phyloP scores from a whole-genome alignment of 495 filamentous ascomycete species.

The Penicillium goetzii region DNA sequence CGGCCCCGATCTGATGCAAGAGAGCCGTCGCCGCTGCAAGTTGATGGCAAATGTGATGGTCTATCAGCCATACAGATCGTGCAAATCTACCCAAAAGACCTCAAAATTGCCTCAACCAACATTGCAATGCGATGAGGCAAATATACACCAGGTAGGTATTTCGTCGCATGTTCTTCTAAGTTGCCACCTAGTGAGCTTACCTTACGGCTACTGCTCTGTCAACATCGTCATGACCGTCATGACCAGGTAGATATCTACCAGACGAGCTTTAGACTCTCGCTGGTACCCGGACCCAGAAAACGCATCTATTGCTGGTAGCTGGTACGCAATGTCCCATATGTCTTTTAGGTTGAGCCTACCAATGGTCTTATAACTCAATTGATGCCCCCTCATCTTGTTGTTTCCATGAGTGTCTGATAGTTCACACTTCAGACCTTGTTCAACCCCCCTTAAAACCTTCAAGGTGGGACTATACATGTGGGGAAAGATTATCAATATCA shows the following conservation, averaged over 20 bases:
- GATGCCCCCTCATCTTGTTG: conserved; percentile 2
- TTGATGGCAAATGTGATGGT: conserved; percentile 30
- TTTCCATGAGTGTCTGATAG: conserved; percentile 13
- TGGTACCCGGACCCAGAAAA: conserved; percentile 20
- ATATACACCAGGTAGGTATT: conserved; percentile 1
- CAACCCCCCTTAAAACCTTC: background rate
- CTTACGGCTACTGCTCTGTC: conserved; percentile 1
- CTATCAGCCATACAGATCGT: conserved; percentile 14
- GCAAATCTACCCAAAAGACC: conserved; percentile 16
- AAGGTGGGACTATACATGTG: background rate
- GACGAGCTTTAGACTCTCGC: conserved; percentile 14
- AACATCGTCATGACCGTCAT: conserved; percentile 15
- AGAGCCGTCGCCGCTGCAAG: conserved; percentile 7
- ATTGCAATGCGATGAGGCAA: conserved; percentile 23
- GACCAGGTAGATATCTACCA: conserved; percentile 5
- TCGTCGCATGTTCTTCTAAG: conserved; percentile 6
- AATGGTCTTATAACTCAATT: conserved; percentile 23
- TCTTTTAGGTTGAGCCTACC: conserved; percentile 18
- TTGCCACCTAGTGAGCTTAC: conserved; percentile 22
- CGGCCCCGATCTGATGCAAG: conserved; percentile 21
- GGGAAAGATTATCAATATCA: background rate
- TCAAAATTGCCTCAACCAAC: conserved; percentile 26
- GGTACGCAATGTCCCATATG: conserved; percentile 12
- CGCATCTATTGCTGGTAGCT: background rate
- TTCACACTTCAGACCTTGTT: conserved; percentile 6